Conservation (phyloP, 768 basidiomycete species). For the Ramaria sp. region DNA sequence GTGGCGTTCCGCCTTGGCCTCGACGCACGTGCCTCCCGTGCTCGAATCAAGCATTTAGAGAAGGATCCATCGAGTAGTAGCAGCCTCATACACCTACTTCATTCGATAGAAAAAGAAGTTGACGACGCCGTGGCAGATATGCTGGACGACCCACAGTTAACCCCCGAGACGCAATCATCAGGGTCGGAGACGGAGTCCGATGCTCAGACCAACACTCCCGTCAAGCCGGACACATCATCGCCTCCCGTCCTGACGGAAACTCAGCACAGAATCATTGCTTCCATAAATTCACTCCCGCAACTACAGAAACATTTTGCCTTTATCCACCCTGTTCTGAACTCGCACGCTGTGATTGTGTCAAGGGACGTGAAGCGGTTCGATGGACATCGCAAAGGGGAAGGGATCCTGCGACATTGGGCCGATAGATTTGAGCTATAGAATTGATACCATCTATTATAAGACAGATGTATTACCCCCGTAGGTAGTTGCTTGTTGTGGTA, state of each 20-base stretch:
- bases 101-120: conserved; percentile 46
- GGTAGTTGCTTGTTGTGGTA: too few species aligned
- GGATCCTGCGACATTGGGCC: conserved; percentile 64
- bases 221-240: background rate
- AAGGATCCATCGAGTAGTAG: conserved; percentile 35
- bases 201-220: background rate
- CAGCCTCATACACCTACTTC: conserved; percentile 47
- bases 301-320: conserved; percentile 63
- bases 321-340: conserved; percentile 46
- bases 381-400: conserved; percentile 48
- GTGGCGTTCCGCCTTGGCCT: conserved; percentile 46
- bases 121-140: conserved; percentile 54
- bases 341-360: conserved; percentile 64
- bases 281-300: conserved; percentile 56
- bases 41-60: conserved; percentile 58
- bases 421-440: conserved; percentile 38
- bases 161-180: background rate
- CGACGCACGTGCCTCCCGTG: conserved; percentile 47
- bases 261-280: conserved; percentile 46
- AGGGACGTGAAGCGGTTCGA: conserved; percentile 54
- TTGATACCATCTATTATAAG: background rate
- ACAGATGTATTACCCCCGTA: too few species aligned
- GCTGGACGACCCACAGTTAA: conserved; percentile 29
- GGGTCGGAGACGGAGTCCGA: background rate
- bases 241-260: conserved; percentile 34